Conservation (phyloP, 257 asterid genomes). For the Scutellaria minor region DNA sequence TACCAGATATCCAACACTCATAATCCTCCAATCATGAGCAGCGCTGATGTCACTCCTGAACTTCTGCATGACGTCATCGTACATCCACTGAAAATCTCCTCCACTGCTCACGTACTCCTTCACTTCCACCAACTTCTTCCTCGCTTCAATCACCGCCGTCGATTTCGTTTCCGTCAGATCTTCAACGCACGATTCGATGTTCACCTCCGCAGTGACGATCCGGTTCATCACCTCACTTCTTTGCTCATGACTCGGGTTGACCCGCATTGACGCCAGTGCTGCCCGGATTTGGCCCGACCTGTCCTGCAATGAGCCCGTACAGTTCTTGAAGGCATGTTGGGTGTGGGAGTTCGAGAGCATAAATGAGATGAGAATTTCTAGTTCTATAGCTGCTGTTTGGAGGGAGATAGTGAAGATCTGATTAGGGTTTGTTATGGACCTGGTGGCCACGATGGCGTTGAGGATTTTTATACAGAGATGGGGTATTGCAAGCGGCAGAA, state of each 20-base stretch:
- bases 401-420: slow-evolving; percentile 34
- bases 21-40: not conserved
- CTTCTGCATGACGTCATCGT: not conserved
- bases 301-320: not conserved
- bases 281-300: slow-evolving; percentile 28
- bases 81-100: slow-evolving; percentile 19
- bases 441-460: no score
- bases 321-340: slow-evolving; percentile 5
- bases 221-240: not conserved
- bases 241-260: not conserved
- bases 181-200: slow-evolving; percentile 28
- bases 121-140: slow-evolving; percentile 17
- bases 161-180: slow-evolving; percentile 33
- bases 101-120: slow-evolving; percentile 29
- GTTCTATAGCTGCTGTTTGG: slow-evolving; percentile 17
- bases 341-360: not conserved
- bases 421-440: no score
- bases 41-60: not conserved
- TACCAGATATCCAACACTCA: not conserved
- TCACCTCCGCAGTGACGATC: slow-evolving; percentile 20
- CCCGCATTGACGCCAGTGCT: not conserved
- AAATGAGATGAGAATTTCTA: slow-evolving; percentile 7
- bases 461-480: no score
- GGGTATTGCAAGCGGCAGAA: no score
- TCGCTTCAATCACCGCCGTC: slow-evolving; percentile 30